Base-by-base conservation (phyloP, 2,329 filamentous ascomycete genomes). In the Colletotrichum sidae region DNA sequence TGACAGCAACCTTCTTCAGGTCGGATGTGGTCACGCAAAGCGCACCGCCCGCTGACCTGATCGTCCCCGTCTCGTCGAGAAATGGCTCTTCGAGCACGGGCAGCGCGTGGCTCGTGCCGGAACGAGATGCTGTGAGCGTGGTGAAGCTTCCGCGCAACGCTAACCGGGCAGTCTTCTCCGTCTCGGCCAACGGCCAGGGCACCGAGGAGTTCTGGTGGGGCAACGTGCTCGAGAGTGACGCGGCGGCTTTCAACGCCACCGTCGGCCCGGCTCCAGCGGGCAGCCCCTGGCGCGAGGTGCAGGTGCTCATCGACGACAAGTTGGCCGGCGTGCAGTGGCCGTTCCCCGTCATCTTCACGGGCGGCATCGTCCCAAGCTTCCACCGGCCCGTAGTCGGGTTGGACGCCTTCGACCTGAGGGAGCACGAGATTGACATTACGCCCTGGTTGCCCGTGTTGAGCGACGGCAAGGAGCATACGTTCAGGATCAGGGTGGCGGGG, bases 141-240 rank as follows among this genome's bases (percentile, higher is more conserved):
- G 76, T 93, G 46, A 60, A 69, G n/a, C 81, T 96, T 47, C 92
- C 92, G 2, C 81, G 78, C 54, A 90, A 92, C 71, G 83, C 84
- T 17, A 85, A 86, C 57, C 88, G 89, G 62, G 93, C 92, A 15
- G 86, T 94, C 8, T 87, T 95, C 60, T 88, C 91, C 0, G 83
- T 96, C n/a, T 88, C 90, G 8, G 91, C 92, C 13, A 93, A 89
- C 69, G 93, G 92, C 1, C 93, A 96, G 74, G 84, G 84, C 0
- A 79, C 83, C 13, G 93, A 96, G 78, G 93, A 96, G 74, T 95
- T 95, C 72, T 96, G 93, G 92, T 96, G 91, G 88, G 86, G 84
- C 62, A 95, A 95, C 72, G 88, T 93, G 1, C 85, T 91, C 2
- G 84, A 89, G 47, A 86, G 85, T 9, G 85, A 89, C 68, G 81